Conservation (phyloP, 352 stramenopile species). For the Globisporangium paddicum region DNA sequence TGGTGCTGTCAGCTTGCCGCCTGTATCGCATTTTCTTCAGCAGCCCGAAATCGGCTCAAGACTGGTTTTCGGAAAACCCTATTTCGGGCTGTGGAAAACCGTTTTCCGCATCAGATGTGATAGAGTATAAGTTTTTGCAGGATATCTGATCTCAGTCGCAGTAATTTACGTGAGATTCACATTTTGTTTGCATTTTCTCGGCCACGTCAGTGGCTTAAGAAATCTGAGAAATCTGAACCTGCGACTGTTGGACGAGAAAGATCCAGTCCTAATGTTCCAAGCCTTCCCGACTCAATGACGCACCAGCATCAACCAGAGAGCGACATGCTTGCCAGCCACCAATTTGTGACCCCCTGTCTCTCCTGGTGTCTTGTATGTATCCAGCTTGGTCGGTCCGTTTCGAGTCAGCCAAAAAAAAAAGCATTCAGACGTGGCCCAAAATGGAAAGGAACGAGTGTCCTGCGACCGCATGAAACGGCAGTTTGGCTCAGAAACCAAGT, state of each 20-base stretch:
- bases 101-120: background rate
- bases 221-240: too few relatives aligned
- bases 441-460: background rate
- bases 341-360: too few relatives aligned
- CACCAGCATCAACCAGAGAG: background rate
- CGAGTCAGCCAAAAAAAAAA: background rate
- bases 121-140: background rate
- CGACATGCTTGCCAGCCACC: background rate
- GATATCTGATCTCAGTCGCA: background rate
- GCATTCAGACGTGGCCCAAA: background rate
- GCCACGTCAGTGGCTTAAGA: too few relatives aligned
- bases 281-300: background rate
- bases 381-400: background rate
- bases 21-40: too few relatives aligned
- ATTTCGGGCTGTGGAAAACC: too few relatives aligned
- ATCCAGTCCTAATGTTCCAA: constrained; percentile 9
- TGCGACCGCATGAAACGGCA: background rate
- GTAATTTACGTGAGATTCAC: background rate
- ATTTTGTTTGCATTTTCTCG: too few relatives aligned
- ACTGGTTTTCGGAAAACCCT: too few relatives aligned
- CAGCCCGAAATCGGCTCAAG: too few relatives aligned
- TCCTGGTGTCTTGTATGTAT: background rate
- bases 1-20: too few relatives aligned
- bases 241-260: constrained; percentile 8
- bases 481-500: background rate